These are phyloP conservation scores for Neotropicomus parvogracilis DNA, from an alignment of 1,284 basidiomycete genomes.

Conservation along the genomic window DNA sequence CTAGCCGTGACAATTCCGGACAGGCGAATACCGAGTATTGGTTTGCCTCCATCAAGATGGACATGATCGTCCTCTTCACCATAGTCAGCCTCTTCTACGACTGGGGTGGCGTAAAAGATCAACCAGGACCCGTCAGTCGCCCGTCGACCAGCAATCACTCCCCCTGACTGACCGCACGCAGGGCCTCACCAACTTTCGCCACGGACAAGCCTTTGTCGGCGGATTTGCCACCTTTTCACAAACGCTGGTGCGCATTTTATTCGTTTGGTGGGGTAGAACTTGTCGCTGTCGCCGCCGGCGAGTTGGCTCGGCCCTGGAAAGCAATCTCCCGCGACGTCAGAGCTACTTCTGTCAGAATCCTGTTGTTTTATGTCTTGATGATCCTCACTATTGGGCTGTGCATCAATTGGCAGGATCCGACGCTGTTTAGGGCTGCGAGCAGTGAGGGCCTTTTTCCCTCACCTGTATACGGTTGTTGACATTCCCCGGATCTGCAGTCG, in stretches of 20 bases:
- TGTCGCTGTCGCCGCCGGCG: slow-evolving; percentile 62
- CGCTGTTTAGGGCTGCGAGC: slow-evolving; percentile 43
- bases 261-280: slow-evolving; percentile 78
- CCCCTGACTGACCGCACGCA: slow-evolving; percentile 10
- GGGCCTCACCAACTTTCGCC: slow-evolving; percentile 53
- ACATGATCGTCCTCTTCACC: slow-evolving; percentile 53
- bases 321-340: slow-evolving; percentile 66
- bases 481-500: slow-evolving; percentile 31
- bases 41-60: slow-evolving; percentile 52
- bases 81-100: slow-evolving; percentile 54
- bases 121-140: slow-evolving; percentile 46
- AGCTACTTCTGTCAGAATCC: slow-evolving; percentile 64
- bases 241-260: slow-evolving; percentile 57
- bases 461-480: slow-evolving; percentile 3
- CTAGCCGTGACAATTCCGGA: background rate
- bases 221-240: slow-evolving; percentile 52
- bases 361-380: slow-evolving; percentile 59
- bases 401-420: slow-evolving; percentile 51
- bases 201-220: slow-evolving; percentile 50
- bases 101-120: slow-evolving; percentile 53
- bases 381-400: slow-evolving; percentile 55
- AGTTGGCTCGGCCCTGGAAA: slow-evolving; percentile 55
- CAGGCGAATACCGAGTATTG: slow-evolving; percentile 55
- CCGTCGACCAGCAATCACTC: background rate
- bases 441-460: slow-evolving; percentile 30